These are phyloP conservation scores for Hysterium pulicare DNA, from an alignment of 2,329 filamentous ascomycete genomes.

Conservation along the genomic window DNA sequence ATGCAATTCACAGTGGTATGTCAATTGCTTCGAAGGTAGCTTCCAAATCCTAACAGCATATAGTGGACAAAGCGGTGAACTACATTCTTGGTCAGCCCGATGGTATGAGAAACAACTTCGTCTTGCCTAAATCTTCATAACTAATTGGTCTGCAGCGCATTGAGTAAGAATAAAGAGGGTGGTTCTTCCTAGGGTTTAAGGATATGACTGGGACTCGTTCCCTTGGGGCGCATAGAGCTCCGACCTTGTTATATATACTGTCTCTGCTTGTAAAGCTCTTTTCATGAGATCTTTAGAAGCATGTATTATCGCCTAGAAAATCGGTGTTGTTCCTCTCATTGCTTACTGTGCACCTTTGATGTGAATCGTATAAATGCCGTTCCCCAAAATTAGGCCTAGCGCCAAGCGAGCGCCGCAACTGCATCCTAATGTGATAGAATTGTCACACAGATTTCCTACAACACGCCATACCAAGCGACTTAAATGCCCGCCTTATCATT, in stretches of 20 bases:
- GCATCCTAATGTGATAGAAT: constrained; percentile 12
- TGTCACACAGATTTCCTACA: constrained; percentile 25
- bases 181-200: constrained; percentile 16
- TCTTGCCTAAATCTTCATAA: background rate
- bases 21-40: constrained; percentile 13
- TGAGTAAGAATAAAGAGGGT: constrained; percentile 18
- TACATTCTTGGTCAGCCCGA: constrained; percentile 94
- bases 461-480: too few species aligned
- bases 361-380: background rate
- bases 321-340: constrained; percentile 27
- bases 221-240: constrained; percentile 15
- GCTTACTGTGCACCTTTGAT: background rate
- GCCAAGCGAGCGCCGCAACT: constrained; percentile 12
- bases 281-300: constrained; percentile 25
- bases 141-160: constrained; percentile 33
- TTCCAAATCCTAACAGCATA: constrained; percentile 26
- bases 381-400: constrained; percentile 11
- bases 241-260: constrained; percentile 34
- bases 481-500: too few species aligned
- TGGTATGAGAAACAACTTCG: constrained; percentile 56
- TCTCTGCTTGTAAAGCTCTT: constrained; percentile 38
- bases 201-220: constrained; percentile 26
- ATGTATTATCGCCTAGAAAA: constrained; percentile 35
- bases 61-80: constrained; percentile 90
- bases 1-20: constrained; percentile 90